A percentile compares a stretch with the other conserved stretches of the same genome.
Conservation (phyloP, 768 basidiomycete species). For the Exidia glandulosa region DNA sequence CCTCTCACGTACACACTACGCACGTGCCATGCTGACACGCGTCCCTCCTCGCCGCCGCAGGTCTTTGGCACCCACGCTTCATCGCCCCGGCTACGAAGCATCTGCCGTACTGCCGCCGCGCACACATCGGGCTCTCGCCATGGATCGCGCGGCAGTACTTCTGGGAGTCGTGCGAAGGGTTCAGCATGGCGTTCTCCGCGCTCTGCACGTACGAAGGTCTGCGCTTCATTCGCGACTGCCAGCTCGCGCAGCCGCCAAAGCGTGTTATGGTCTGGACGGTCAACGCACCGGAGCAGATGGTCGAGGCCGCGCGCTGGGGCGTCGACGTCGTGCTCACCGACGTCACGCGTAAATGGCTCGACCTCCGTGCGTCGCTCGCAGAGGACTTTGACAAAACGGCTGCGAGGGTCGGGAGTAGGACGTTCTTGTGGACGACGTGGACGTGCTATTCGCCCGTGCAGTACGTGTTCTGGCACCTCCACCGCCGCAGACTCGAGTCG, state of each 20-base stretch:
- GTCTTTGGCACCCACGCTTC: constrained; percentile 89
- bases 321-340: constrained; percentile 74
- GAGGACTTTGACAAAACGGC: constrained; percentile 59
- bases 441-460: constrained; percentile 44
- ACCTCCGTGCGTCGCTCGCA: constrained; percentile 40
- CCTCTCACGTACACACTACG: not conserved
- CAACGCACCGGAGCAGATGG: constrained; percentile 80
- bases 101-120: constrained; percentile 74
- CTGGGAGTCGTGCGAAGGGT: constrained; percentile 77
- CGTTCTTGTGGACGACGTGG: constrained; percentile 65
- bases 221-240: constrained; percentile 66
- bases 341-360: constrained; percentile 55
- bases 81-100: constrained; percentile 60
- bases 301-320: constrained; percentile 75
- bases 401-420: constrained; percentile 43
- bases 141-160: constrained; percentile 74
- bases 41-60: not conserved
- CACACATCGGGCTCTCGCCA: constrained; percentile 71
- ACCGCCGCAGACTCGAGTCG: constrained; percentile 27
- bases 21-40: too few species aligned
- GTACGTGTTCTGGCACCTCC: constrained; percentile 12
- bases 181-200: constrained; percentile 70
- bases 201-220: constrained; percentile 57
- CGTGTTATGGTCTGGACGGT: constrained; percentile 94
- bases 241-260: constrained; percentile 57